A percentile compares a stretch with the other conserved stretches of the same genome.
These are phyloP conservation scores for Didymella exigua DNA, from an alignment of 2,329 filamentous ascomycete species.

Conservation along the genomic window DNA sequence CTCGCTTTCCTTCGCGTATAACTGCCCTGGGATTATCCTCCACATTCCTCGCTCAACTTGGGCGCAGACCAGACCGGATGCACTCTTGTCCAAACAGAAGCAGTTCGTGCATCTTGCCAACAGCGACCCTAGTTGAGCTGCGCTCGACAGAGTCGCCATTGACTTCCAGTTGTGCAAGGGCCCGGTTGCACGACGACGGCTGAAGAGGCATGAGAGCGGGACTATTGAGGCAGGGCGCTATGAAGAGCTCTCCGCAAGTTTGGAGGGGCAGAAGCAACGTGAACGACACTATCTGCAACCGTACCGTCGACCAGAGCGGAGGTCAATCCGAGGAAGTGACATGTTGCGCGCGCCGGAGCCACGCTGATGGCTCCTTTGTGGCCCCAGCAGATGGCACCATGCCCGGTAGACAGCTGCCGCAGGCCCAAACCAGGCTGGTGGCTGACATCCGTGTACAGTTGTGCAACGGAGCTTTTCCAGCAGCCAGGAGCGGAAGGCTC, in stretches of 20 bases:
- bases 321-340: conserved; percentile 33
- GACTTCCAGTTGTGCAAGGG: conserved; percentile 24
- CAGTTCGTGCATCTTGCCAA: conserved; percentile 8
- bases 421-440: conserved; percentile 43
- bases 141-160: background rate
- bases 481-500: conserved; percentile 33
- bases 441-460: conserved; percentile 30
- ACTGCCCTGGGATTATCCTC: conserved; percentile 13
- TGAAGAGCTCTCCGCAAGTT: conserved; percentile 22
- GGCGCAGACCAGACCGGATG: conserved; percentile 16
- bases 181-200: conserved; percentile 38
- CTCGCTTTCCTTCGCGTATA: conserved; percentile 18
- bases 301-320: conserved; percentile 21
- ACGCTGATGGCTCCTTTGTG: conserved; percentile 32
- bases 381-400: conserved; percentile 33
- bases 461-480: conserved; percentile 35
- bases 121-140: background rate
- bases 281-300: conserved; percentile 19
- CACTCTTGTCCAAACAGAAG: conserved; percentile 7
- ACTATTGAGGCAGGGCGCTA: conserved; percentile 25
- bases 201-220: conserved; percentile 24
- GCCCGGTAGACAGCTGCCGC: conserved; percentile 42
- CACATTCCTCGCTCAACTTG: conserved; percentile 14
- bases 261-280: conserved; percentile 27
- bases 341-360: conserved; percentile 38